Conservation (phyloP, 371 early-diverging fungal species). For the Apophysomyces ossiformis region DNA sequence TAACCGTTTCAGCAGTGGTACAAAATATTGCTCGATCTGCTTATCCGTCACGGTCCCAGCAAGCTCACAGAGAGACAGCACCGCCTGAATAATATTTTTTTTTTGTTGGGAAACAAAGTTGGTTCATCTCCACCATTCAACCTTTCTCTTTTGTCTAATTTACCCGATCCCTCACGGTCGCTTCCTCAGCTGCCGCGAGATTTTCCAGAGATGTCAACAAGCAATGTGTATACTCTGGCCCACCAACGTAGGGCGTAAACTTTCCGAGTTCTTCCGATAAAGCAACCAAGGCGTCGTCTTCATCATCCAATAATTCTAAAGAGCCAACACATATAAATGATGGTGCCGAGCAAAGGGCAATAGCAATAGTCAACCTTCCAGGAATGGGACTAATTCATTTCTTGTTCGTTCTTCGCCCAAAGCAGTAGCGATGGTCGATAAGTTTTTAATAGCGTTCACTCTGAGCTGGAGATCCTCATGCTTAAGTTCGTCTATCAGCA, state of each 20-base stretch:
- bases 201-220: constrained; percentile 90
- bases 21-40: constrained; percentile 84
- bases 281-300: constrained; percentile 92
- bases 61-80: constrained; percentile 88
- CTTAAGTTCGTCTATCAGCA: constrained; percentile 94
- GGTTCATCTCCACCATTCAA: neutral
- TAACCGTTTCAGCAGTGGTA: constrained; percentile 89
- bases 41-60: constrained; percentile 65
- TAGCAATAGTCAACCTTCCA: constrained; percentile 71
- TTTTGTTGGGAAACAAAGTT: neutral
- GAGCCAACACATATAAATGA: constrained; percentile 10
- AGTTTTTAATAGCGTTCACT: constrained; percentile 87
- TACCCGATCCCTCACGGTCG: constrained; percentile 93
- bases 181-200: constrained; percentile 94
- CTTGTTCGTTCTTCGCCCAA: constrained; percentile 93
- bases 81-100: constrained; percentile 67
- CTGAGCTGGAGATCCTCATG: constrained; percentile 92
- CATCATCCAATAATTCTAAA: constrained; percentile 95
- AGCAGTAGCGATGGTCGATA: constrained; percentile 90
- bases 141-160: neutral
- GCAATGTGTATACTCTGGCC: constrained; percentile 81
- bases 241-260: constrained; percentile 91
- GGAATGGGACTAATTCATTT: constrained; percentile 92
- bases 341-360: neutral
- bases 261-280: constrained; percentile 93